Evolutionary conservation across 164 flowering plant species (phyloP).

Genomic region (Saururus chinensis): DNA sequence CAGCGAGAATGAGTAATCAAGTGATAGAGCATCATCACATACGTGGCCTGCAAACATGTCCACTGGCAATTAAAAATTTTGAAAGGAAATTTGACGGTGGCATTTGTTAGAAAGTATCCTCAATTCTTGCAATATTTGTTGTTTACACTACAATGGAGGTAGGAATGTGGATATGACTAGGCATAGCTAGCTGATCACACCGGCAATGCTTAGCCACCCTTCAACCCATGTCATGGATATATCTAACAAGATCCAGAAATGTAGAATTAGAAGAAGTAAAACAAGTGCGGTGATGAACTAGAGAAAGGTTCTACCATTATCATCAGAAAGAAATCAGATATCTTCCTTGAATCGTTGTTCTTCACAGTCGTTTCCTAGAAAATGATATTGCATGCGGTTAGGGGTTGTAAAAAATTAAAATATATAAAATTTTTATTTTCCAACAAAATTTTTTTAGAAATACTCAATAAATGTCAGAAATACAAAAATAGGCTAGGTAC

Average conservation of each 20-base stretch:
- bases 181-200: no score
- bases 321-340: slow-evolving; percentile 29
- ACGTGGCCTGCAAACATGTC: slow-evolving; percentile 52
- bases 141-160: background rate
- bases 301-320: slow-evolving; percentile 14
- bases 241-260: no score
- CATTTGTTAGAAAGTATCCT: background rate
- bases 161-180: background rate
- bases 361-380: slow-evolving; percentile 14
- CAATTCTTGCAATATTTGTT: background rate
- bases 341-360: slow-evolving; percentile 30
- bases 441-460: no score
- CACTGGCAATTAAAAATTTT: background rate
- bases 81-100: background rate
- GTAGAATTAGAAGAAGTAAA: no score
- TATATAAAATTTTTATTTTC: no score
- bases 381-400: no score
- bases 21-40: slow-evolving; percentile 65
- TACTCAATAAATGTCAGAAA: no score
- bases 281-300: background rate
- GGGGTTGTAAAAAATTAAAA: no score
- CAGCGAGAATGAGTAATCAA: slow-evolving; percentile 68
- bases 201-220: no score
- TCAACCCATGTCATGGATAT: no score
- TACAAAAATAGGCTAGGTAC: no score